These are phyloP conservation scores for Kokia cookei DNA, from an alignment of 441 rosid species.

Conservation along the genomic window DNA sequence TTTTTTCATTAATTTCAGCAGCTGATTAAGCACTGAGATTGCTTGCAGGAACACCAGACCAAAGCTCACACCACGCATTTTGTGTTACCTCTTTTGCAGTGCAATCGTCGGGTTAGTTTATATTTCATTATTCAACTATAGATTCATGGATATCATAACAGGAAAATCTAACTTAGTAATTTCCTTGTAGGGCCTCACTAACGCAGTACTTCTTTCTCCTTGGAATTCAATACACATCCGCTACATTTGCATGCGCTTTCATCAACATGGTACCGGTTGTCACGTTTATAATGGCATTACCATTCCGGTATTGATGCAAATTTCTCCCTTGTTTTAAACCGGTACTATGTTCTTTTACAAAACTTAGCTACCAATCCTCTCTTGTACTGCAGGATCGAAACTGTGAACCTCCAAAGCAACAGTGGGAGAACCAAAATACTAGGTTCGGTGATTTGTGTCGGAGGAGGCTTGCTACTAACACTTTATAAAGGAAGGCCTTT, in stretches of 20 bases:
- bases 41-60: conserved; percentile 54
- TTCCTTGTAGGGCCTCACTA: conserved; percentile 39
- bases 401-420: conserved; percentile 24
- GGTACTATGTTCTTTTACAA: neutral
- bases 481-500: conserved; percentile 50
- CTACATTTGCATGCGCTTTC: conserved; percentile 57
- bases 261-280: conserved; percentile 57
- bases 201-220: conserved; percentile 51
- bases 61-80: conserved; percentile 41
- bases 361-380: neutral
- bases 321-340: neutral
- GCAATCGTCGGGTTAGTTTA: conserved; percentile 53
- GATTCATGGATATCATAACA: neutral
- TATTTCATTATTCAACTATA: neutral
- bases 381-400: conserved; percentile 39
- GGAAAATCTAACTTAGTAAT: neutral
- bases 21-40: neutral
- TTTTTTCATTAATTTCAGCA: neutral
- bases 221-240: conserved; percentile 63
- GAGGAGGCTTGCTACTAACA: conserved; percentile 41
- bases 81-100: conserved; percentile 47
- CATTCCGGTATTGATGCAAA: conserved; percentile 38
- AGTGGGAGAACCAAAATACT: conserved; percentile 49
- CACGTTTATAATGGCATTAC: conserved; percentile 55
- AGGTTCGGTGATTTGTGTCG: conserved; percentile 47